phyloP scores from a whole-genome alignment of 2,329 filamentous ascomycete species.

The Xenoacremonium recifei region DNA sequence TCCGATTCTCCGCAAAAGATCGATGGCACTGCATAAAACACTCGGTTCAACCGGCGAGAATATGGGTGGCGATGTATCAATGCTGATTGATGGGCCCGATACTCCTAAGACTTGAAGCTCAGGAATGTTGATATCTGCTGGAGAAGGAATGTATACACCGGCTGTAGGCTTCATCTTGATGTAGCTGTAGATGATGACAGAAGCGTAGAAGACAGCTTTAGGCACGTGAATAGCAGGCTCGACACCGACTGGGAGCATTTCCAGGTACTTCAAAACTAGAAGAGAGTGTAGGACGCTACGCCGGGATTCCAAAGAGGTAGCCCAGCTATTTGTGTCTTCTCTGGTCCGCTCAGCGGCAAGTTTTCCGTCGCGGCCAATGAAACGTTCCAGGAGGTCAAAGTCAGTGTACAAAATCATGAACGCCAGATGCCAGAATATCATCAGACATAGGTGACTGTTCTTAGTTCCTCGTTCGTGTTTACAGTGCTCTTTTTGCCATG shows the following conservation, averaged over 20 bases:
- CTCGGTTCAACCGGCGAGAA: conserved; percentile 2
- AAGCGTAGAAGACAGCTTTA: conserved; percentile 3
- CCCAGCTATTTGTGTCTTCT: neutral
- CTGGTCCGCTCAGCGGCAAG: neutral
- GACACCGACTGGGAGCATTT: conserved; percentile 1
- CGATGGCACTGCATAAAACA: neutral
- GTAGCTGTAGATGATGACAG: conserved; percentile 1
- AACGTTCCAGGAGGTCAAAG: conserved; percentile 4
- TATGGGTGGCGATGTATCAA: neutral
- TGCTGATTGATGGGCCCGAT: neutral
- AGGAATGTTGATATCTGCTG: conserved; percentile 3
- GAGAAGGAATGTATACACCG: neutral
- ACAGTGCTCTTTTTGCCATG: conserved; percentile 1
- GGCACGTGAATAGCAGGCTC: conserved; percentile 6
- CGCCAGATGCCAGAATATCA: conserved; percentile 2
- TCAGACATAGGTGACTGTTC: neutral
- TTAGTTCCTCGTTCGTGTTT: neutral
- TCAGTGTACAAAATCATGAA: conserved; percentile 2
- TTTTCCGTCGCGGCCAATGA: conserved; percentile 1
- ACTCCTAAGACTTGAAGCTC: conserved; percentile 2
- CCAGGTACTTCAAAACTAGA: conserved; percentile 2
- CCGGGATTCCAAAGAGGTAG: neutral
- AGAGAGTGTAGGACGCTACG: conserved; percentile 2
- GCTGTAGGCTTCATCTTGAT: neutral
- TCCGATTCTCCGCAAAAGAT: conserved; percentile 2